Base-by-base conservation (phyloP, 805 yeast genomes). In the Ogataea nonfermentans region DNA sequence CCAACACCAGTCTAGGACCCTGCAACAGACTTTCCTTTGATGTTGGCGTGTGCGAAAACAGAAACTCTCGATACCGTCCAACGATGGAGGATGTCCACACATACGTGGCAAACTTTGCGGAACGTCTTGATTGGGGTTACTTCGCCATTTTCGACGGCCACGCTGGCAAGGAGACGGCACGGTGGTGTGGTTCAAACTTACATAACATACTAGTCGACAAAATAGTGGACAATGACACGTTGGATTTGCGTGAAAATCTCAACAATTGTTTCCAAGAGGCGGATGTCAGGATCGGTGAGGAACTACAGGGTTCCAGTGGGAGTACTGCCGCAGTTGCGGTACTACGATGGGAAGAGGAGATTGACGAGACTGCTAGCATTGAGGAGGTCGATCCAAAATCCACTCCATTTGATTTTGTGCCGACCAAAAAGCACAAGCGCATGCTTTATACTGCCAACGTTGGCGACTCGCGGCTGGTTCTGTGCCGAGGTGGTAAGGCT, bases 11-110 rank as follows among this genome's bases (percentile, higher is more conserved):
- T 24, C 25, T 34, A 24, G 40, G 48, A 40, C 80, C 81, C 3
- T 77, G 77, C 51, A 51, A 63, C 35, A 73, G 84, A 28, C 68
- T 83, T 14, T 79, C 89, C 2, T 91, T 87, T 61, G 68, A 70
- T 32, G 96, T 89, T 11, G 97, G 97, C 4, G 95, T 91, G 7
- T 78, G 95, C n/a, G 96, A 89, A 52, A 90, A 88, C 61, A 79
- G 81, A 48, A 93, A 93, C 62, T 63, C 78, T 10, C 77, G 83
- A 47, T 90, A 79, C 59, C 72, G 99, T 41, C 78, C 84, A 36
- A 78, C 89, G 20, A 91, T 91, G 99, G 99, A 91, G 59, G 99
- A 91, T 61, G 93, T 91, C 6, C 98, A 91, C 61, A 85, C 95
- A 0, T 87, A 84, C 53, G 88, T 89, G 27, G 89, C 93, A 49